These are phyloP conservation scores for Moniliophthora roreri DNA, from an alignment of 1,284 basidiomycete genomes.

Conservation along the genomic window DNA sequence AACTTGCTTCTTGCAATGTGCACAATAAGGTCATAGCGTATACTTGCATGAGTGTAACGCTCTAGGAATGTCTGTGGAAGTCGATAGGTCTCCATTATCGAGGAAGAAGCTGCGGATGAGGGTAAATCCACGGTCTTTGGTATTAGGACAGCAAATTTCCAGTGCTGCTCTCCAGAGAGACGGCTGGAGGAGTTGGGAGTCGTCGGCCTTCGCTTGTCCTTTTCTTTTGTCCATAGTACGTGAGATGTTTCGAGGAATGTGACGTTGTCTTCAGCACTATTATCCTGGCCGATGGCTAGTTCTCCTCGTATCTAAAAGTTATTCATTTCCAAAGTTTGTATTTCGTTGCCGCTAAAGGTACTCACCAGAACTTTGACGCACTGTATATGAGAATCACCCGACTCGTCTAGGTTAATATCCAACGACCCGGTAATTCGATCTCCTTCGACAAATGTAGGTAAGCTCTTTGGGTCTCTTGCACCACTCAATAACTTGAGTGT, in stretches of 20 bases:
- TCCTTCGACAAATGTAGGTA: slow-evolving; percentile 30
- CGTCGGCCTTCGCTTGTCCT: slow-evolving; percentile 10
- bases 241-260: slow-evolving; percentile 7
- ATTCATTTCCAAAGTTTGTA: not conserved
- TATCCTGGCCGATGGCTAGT: not conserved
- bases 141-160: slow-evolving; percentile 36
- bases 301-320: slow-evolving; percentile 10
- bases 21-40: slow-evolving; percentile 34
- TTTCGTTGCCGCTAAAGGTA: not conserved
- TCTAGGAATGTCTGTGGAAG: slow-evolving; percentile 35
- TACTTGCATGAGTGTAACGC: slow-evolving; percentile 25
- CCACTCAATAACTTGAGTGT: slow-evolving; percentile 32
- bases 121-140: slow-evolving; percentile 25
- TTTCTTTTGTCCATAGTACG: slow-evolving; percentile 9
- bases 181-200: slow-evolving; percentile 22
- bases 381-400: slow-evolving; percentile 19
- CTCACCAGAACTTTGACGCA: slow-evolving; percentile 13
- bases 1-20: slow-evolving; percentile 32
- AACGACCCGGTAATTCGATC: slow-evolving; percentile 30
- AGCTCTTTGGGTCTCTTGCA: slow-evolving; percentile 18
- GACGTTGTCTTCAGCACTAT: not conserved
- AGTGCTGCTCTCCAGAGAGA: slow-evolving; percentile 30
- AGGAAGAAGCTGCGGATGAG: not conserved
- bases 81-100: slow-evolving; percentile 13
- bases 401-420: slow-evolving; percentile 28